Base-by-base conservation (phyloP, 257 asterid species). In the Knoxia roxburghii region DNA sequence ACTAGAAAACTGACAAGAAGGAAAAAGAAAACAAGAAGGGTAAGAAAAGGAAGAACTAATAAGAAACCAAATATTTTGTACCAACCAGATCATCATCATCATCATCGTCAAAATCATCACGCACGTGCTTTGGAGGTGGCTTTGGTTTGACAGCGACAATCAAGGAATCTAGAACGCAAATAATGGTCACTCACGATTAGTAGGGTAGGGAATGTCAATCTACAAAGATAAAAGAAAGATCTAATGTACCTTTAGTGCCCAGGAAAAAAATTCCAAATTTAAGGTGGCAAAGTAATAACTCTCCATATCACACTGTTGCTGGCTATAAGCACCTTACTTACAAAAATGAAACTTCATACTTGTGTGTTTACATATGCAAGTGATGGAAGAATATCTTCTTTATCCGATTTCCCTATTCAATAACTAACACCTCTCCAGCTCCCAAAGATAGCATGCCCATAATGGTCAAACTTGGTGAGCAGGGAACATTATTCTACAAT, bases 111-210 rank as follows among this genome's bases (percentile, higher is more conserved):
- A 74, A 61, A 73, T 66, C 80, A 71, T 82, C 83, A 68, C 51
- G 83, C 35, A 81, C 64, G 72, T 79, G 86, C 80, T 84, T 91
- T 21, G 87, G 83, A 21, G 98, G 96, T 26, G 95, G 86, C 85
- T 89, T 86, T 29, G 98, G 98, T 76, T 87, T 91, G 61, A 74
- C 74, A 68, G 96, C 96, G 67, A 87, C 95, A 43, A 85, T 83
- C 75, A 91, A 70, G 53, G 96, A 84, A 76, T 83, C 98, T 91
- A 72, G 35, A 73, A 55, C 64, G 43, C 30, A 73, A 68, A 65
- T 29, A 41, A 52, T 61, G 62, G 55, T 54, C 65, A 68, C 70
- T 65, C 6, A 46, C 77, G 52, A 71, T 43, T 26, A 67, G 58
- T 37, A 43, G 68, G 55, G 62, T 13, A 58, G 53, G 43, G 23